Conservation (phyloP, 495 filamentous ascomycete genomes). For the Lophium mytilinum region DNA sequence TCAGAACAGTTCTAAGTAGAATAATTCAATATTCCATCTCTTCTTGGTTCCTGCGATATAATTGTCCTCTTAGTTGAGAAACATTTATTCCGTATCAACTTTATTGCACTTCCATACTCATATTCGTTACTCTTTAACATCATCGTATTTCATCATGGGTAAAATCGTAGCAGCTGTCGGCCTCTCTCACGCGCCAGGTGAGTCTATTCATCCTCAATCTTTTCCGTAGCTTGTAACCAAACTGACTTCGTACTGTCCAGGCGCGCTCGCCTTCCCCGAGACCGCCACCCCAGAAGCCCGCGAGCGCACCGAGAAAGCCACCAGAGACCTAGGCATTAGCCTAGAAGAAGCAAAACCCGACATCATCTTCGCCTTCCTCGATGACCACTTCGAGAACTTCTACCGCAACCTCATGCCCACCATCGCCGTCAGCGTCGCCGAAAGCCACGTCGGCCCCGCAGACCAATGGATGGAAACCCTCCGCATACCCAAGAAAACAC, state of each 20-base stretch:
- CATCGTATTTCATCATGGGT: background rate
- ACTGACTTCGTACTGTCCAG: background rate
- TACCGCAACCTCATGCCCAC: constrained; percentile 8
- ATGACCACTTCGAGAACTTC: constrained; percentile 13
- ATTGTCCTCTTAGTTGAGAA: no score
- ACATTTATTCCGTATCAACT: background rate
- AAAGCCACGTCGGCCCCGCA: constrained; percentile 1
- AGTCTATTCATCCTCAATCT: background rate
- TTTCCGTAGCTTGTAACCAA: background rate
- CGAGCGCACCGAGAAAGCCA: constrained; percentile 5
- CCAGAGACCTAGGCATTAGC: constrained; percentile 6
- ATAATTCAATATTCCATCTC: no score
- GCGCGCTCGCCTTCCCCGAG: constrained; percentile 4
- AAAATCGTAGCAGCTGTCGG: constrained; percentile 7
- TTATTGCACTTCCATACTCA: background rate
- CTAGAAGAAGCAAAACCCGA: constrained; percentile 5
- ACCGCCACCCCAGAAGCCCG: constrained; percentile 2
- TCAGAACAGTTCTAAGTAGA: no score
- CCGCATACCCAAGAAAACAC: constrained; percentile 4
- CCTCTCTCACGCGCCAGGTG: background rate
- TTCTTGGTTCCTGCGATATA: no score
- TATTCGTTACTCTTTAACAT: background rate
- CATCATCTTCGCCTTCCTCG: constrained; percentile 17
- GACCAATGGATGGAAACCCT: constrained; percentile 11
- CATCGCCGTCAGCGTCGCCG: constrained; percentile 5